phyloP scores from a whole-genome alignment of 495 filamentous ascomycete genomes.

The Hypoxylon intermedium region DNA sequence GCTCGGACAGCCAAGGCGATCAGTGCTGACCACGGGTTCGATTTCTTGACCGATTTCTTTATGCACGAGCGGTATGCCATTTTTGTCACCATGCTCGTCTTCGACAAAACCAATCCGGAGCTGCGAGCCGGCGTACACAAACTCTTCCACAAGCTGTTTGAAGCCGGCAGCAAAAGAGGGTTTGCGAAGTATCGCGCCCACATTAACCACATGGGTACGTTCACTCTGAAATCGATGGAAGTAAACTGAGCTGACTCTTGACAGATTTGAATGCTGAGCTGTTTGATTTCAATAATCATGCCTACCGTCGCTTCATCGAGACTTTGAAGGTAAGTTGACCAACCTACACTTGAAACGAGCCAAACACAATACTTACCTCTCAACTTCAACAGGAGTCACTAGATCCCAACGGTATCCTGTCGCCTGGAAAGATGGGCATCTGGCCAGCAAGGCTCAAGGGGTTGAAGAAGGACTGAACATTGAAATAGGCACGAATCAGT shows the following conservation, averaged over 20 bases:
- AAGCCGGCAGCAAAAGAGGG: constrained; percentile 47
- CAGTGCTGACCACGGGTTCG: constrained; percentile 50
- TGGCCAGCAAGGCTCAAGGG: constrained; percentile 30
- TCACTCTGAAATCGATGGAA: not conserved
- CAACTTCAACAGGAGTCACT: constrained; percentile 23
- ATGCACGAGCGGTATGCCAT: constrained; percentile 54
- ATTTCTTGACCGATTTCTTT: constrained; percentile 54
- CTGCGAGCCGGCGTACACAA: constrained; percentile 41
- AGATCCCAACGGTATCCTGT: constrained; percentile 36
- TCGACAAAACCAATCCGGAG: constrained; percentile 48
- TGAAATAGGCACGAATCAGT: too few species aligned
- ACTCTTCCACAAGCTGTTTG: constrained; percentile 46
- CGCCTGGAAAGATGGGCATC: constrained; percentile 36
- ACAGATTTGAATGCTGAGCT: constrained; percentile 50
- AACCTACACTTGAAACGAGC: not conserved
- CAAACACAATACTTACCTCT: not conserved
- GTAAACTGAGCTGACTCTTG: constrained; percentile 19
- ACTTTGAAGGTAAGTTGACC: constrained; percentile 47
- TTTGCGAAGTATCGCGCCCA: constrained; percentile 54
- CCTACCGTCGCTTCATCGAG: constrained; percentile 52
- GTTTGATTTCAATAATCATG: constrained; percentile 54
- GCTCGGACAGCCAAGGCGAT: constrained; percentile 45
- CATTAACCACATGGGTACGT: constrained; percentile 54
- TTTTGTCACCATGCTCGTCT: constrained; percentile 54
- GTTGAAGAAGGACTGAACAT: constrained; percentile 3